Evolutionary conservation across 768 basidiomycete genomes (phyloP).

Genomic region (Mycena indigotica): DNA sequence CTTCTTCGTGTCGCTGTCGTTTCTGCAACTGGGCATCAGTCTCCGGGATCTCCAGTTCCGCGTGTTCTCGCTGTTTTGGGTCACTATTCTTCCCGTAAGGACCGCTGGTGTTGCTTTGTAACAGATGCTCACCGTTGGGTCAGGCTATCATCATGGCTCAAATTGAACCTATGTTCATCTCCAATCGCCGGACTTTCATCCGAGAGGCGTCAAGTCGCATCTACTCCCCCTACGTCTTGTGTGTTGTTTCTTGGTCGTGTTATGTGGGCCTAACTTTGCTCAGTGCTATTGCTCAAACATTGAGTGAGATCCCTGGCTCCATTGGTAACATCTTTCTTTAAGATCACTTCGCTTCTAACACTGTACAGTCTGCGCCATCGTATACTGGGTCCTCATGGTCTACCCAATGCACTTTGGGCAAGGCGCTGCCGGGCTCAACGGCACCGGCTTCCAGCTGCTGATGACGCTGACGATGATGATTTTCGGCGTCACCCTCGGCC

Average conservation of each 20-base stretch:
- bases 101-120: background rate
- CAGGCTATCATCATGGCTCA: constrained; percentile 74
- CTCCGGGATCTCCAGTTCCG: constrained; percentile 75
- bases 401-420: constrained; percentile 71
- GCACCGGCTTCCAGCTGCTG: constrained; percentile 72
- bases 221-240: constrained; percentile 85
- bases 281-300: constrained; percentile 65
- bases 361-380: constrained; percentile 53
- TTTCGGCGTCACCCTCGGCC: constrained; percentile 68
- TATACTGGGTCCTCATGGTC: constrained; percentile 71
- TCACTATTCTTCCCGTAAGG: background rate
- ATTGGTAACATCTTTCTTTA: background rate
- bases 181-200: constrained; percentile 57
- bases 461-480: constrained; percentile 70
- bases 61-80: constrained; percentile 71
- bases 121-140: background rate
- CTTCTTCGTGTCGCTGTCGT: constrained; percentile 74
- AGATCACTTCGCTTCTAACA: background rate
- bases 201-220: constrained; percentile 80
- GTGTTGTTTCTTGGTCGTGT: background rate
- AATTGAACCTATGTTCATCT: constrained; percentile 82
- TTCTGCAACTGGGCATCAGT: constrained; percentile 71
- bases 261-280: background rate
- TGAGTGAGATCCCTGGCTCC: constrained; percentile 69
- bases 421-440: constrained; percentile 59